Evolutionary conservation across 352 stramenopile species (phyloP).

Genomic region (Hyaloperonospora arabidopsidis): DNA sequence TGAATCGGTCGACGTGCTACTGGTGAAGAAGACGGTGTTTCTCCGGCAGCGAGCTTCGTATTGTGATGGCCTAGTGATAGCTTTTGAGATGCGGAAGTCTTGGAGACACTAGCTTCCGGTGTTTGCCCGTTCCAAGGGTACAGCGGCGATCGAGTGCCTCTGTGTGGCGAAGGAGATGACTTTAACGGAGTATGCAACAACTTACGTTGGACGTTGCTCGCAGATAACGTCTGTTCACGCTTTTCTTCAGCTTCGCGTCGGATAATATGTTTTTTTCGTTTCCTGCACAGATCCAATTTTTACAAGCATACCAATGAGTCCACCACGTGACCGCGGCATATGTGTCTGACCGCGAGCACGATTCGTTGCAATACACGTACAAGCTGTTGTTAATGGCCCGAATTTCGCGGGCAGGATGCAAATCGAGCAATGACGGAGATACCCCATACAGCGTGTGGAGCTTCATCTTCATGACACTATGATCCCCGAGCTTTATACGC

Average conservation of each 20-base stretch:
- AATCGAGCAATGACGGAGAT: conserved; percentile 23
- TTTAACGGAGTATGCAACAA: conserved; percentile 70
- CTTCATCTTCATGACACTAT: conserved; percentile 71
- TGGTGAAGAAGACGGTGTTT: conserved; percentile 10
- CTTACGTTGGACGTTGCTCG: conserved; percentile 57
- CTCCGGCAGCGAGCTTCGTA: conserved; percentile 5
- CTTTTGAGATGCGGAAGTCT: conserved; percentile 22
- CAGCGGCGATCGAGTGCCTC: conserved; percentile 24
- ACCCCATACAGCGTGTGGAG: conserved; percentile 55
- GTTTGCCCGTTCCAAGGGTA: conserved; percentile 41
- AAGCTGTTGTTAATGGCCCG: conserved; percentile 81
- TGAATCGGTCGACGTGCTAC: conserved; percentile 14
- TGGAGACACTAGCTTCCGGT: conserved; percentile 13
- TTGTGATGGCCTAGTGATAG: conserved; percentile 2
- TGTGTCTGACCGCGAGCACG: background rate
- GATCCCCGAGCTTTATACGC: conserved; percentile 46
- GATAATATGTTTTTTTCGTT: conserved; percentile 46
- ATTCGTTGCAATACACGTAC: conserved; percentile 21
- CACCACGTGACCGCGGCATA: background rate
- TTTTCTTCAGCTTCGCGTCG: conserved; percentile 56
- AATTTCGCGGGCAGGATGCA: conserved; percentile 54
- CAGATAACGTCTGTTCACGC: conserved; percentile 9
- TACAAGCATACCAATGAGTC: conserved; percentile 3
- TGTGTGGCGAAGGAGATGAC: conserved; percentile 9
- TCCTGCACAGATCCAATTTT: conserved; percentile 23